These are phyloP conservation scores for Entelexis sorbosivorans DNA, from an alignment of 1,139 yeast genomes.

Conservation along the genomic window DNA sequence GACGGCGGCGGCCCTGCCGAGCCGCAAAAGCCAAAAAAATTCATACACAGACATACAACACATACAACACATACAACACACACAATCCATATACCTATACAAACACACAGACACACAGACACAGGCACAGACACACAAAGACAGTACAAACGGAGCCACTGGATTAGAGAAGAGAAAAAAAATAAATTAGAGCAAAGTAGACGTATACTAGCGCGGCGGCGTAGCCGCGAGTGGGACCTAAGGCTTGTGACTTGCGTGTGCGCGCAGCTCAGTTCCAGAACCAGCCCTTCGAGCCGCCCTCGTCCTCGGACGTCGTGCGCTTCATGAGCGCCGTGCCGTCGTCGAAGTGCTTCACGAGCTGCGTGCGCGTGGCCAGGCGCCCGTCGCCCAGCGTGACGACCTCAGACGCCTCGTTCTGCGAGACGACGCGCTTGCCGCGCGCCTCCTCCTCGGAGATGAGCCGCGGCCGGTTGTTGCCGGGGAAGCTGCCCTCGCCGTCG, in stretches of 20 bases:
- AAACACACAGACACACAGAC: no score
- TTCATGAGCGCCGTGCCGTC: conserved; percentile 50
- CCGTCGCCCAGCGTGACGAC: conserved; percentile 41
- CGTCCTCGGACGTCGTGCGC: conserved; percentile 5
- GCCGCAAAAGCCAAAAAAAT: no score
- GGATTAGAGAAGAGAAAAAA: background rate
- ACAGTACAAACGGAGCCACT: no score
- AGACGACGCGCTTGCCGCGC: conserved; percentile 36
- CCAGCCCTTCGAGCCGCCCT: conserved; percentile 15
- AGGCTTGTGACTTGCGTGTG: no score
- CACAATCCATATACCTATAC: no score
- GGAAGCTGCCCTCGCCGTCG: conserved; percentile 6
- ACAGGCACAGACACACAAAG: no score
- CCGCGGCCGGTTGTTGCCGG: conserved; percentile 17
- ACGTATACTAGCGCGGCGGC: no score
- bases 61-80: no score
- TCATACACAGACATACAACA: no score
- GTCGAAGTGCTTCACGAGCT: conserved; percentile 43
- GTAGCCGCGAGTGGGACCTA: no score
- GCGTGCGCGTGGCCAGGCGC: conserved; percentile 44
- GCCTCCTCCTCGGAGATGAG: conserved; percentile 25
- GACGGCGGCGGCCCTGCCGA: no score
- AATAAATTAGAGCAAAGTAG: background rate
- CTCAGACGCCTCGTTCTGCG: conserved; percentile 41
- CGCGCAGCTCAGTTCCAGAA: conserved; percentile 18